phyloP scores from a whole-genome alignment of 2,329 filamentous ascomycete species.

The Emergomyces pasteurianus region DNA sequence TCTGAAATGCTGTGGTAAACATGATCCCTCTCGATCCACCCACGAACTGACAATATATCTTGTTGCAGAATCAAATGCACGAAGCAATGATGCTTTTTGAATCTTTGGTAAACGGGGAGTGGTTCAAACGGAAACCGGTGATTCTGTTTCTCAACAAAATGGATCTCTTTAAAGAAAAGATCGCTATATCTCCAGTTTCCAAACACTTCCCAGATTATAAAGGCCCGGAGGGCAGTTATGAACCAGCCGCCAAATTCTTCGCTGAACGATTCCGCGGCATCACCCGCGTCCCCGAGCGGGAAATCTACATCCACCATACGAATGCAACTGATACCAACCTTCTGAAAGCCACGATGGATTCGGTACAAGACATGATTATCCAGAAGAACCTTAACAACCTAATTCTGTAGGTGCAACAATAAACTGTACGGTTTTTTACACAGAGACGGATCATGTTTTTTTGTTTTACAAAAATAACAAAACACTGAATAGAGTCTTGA shows the following conservation, averaged over 20 bases:
- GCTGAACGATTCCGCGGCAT: constrained; percentile 68
- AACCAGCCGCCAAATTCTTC: constrained; percentile 68
- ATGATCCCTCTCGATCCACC: neutral
- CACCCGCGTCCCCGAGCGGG: constrained; percentile 49
- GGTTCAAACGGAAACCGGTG: constrained; percentile 70
- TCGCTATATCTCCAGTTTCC: constrained; percentile 57
- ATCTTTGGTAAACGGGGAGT: constrained; percentile 73
- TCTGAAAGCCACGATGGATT: constrained; percentile 75
- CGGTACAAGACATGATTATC: constrained; percentile 79
- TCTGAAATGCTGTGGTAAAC: neutral
- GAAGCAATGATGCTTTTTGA: constrained; percentile 80
- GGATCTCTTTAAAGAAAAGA: constrained; percentile 70
- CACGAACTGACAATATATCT: constrained; percentile 8
- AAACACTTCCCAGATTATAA: constrained; percentile 70
- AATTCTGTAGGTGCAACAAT: constrained; percentile 43
- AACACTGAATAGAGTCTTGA: neutral
- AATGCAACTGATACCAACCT: constrained; percentile 57
- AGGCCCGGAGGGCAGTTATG: constrained; percentile 58
- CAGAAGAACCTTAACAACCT: constrained; percentile 71
- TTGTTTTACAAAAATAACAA: neutral
- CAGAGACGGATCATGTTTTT: neutral
- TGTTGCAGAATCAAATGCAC: constrained; percentile 71
- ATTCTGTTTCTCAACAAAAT: constrained; percentile 85
- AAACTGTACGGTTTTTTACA: neutral
- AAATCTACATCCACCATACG: constrained; percentile 49